Percentiles rank a stretch among this genome's conserved stretches.
Evolutionary conservation across 441 rosid species (phyloP).

Genomic region (Pelargonium cotyledonis): DNA sequence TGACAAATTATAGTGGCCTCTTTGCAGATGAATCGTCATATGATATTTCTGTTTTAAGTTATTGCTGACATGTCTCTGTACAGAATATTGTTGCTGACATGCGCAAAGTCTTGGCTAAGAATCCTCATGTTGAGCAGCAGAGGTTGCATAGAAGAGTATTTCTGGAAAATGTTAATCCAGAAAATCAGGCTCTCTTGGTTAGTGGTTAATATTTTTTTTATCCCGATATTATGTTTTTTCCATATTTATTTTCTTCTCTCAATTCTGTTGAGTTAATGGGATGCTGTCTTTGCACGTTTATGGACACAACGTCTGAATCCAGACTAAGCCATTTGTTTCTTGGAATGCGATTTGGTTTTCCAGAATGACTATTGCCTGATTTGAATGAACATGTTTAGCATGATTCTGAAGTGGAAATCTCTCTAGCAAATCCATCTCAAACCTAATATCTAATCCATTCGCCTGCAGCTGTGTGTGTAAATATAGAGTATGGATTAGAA

Average conservation of each 20-base stretch:
- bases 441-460: too few species aligned
- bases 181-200: slow-evolving; percentile 85
- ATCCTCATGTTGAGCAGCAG: slow-evolving; percentile 95
- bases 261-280: too few species aligned
- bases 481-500: background rate
- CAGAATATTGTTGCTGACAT: slow-evolving; percentile 90
- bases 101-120: slow-evolving; percentile 91
- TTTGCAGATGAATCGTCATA: slow-evolving; percentile 10
- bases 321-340: too few species aligned
- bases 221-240: background rate
- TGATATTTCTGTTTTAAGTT: slow-evolving; percentile 11
- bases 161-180: slow-evolving; percentile 68
- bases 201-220: slow-evolving; percentile 25
- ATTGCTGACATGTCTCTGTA: slow-evolving; percentile 10
- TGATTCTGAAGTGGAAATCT: too few species aligned
- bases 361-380: too few species aligned
- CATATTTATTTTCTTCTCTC: too few species aligned
- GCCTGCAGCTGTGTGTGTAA: too few species aligned
- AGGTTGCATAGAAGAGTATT: slow-evolving; percentile 84
- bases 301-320: too few species aligned
- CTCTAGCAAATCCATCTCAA: too few species aligned
- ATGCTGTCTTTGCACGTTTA: too few species aligned
- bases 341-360: too few species aligned
- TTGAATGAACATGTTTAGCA: too few species aligned
- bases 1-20: slow-evolving; percentile 6